Evolutionary conservation across 2,329 filamentous ascomycete species (phyloP).

Genomic region (Hypoxylon sp.): DNA sequence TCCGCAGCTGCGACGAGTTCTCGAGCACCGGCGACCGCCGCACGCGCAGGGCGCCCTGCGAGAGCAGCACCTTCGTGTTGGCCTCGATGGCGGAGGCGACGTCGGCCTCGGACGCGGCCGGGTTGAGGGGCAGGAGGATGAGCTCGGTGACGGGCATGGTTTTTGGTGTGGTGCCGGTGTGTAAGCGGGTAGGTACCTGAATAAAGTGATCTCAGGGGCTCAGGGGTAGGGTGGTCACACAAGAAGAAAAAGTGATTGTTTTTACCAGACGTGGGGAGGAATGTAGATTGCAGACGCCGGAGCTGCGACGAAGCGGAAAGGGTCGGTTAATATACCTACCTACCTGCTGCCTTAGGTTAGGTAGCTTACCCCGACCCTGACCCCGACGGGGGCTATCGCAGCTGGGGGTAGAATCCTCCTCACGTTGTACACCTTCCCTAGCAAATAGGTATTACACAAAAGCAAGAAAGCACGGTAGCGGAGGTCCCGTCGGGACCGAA

Average conservation of each 20-base stretch:
- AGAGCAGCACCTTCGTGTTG: slow-evolving; percentile 25
- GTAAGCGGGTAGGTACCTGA: neutral
- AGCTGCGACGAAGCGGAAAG: neutral
- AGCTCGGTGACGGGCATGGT: slow-evolving; percentile 47
- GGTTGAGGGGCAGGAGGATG: slow-evolving; percentile 33
- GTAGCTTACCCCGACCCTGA: no score
- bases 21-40: slow-evolving; percentile 35
- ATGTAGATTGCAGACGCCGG: neutral
- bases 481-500: neutral
- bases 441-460: no score
- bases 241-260: no score
- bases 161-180: neutral
- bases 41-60: slow-evolving; percentile 41
- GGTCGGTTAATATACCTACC: neutral
- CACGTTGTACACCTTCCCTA: no score
- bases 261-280: no score
- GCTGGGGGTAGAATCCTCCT: no score
- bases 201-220: neutral
- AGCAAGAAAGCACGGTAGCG: neutral
- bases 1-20: slow-evolving; percentile 24
- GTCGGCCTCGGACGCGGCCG: slow-evolving; percentile 14
- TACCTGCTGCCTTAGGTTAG: no score
- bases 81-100: slow-evolving; percentile 23
- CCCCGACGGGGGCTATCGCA: neutral
- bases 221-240: neutral